Evolutionary conservation across 2,329 filamentous ascomycete species (phyloP).

Genomic region (Helotiales sp.): DNA sequence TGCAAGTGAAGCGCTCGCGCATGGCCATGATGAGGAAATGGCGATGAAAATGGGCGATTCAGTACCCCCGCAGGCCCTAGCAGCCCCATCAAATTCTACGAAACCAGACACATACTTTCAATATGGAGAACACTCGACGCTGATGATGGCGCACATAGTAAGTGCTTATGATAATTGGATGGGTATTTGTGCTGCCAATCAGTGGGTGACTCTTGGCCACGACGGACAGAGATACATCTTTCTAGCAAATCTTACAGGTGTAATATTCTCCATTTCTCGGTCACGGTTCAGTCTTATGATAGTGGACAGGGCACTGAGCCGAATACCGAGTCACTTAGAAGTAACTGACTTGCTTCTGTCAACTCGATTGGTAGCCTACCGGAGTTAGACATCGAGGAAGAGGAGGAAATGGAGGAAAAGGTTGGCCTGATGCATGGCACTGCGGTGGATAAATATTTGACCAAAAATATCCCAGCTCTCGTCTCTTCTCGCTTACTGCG

Average conservation of each 20-base stretch:
- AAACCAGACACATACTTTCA: slow-evolving; percentile 48
- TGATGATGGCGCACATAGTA: slow-evolving; percentile 64
- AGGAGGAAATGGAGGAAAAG: slow-evolving; percentile 57
- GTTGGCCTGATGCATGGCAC: slow-evolving; percentile 46
- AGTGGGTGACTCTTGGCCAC: slow-evolving; percentile 53
- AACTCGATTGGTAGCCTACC: slow-evolving; percentile 48
- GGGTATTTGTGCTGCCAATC: slow-evolving; percentile 72
- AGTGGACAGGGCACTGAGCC: slow-evolving; percentile 76
- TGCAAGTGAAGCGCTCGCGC: slow-evolving; percentile 29
- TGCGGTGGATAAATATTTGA: slow-evolving; percentile 56
- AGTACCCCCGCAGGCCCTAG: slow-evolving; percentile 15
- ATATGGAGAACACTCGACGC: slow-evolving; percentile 45
- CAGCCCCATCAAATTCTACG: slow-evolving; percentile 17
- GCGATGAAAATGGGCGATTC: slow-evolving; percentile 37
- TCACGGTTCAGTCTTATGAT: slow-evolving; percentile 77
- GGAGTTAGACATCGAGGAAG: slow-evolving; percentile 41
- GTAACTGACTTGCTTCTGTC: slow-evolving; percentile 66
- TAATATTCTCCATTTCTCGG: slow-evolving; percentile 83
- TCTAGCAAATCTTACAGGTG: slow-evolving; percentile 41
- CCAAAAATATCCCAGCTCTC: slow-evolving; percentile 58
- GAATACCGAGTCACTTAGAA: slow-evolving; percentile 68
- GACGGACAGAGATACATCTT: not conserved
- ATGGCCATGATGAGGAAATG: slow-evolving; percentile 42
- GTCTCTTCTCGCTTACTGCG: slow-evolving; percentile 62
- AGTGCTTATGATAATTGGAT: slow-evolving; percentile 70